These are phyloP conservation scores for Phytophthora multivora DNA, from an alignment of 352 stramenopile species.

Conservation along the genomic window DNA sequence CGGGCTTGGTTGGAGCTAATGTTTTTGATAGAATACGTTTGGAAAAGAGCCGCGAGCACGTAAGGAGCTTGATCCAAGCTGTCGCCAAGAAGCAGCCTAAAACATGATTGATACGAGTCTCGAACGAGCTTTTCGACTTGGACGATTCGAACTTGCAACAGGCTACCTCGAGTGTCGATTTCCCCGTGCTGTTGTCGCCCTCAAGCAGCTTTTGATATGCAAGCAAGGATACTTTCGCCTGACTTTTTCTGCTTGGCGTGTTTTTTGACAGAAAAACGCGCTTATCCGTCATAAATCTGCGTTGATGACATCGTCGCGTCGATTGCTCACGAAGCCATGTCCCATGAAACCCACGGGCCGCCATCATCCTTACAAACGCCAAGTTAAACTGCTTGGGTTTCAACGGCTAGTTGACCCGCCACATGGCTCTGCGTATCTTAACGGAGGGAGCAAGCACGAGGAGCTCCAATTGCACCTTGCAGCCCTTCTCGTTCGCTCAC, in stretches of 20 bases:
- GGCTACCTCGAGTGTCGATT: background rate
- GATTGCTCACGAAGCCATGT: conserved; percentile 9
- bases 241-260: background rate
- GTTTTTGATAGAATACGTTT: too few species aligned
- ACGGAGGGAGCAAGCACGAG: too few species aligned
- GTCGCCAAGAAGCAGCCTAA: too few species aligned
- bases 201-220: background rate
- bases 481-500: conserved; percentile 4
- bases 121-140: too few species aligned
- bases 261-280: conserved; percentile 6
- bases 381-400: background rate
- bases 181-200: background rate
- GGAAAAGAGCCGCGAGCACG: too few species aligned
- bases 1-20: too few species aligned
- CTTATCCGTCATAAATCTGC: background rate
- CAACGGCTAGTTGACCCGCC: background rate
- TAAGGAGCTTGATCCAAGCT: too few species aligned
- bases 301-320: conserved; percentile 7
- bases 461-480: too few species aligned
- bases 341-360: conserved; percentile 2
- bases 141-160: background rate
- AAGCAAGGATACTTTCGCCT: conserved; percentile 1
- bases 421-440: conserved; percentile 1
- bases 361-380: background rate
- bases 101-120: too few species aligned